These are phyloP conservation scores for Pseudonitzschia pungens DNA, from an alignment of 108 stramenopile genomes.

Conservation along the genomic window DNA sequence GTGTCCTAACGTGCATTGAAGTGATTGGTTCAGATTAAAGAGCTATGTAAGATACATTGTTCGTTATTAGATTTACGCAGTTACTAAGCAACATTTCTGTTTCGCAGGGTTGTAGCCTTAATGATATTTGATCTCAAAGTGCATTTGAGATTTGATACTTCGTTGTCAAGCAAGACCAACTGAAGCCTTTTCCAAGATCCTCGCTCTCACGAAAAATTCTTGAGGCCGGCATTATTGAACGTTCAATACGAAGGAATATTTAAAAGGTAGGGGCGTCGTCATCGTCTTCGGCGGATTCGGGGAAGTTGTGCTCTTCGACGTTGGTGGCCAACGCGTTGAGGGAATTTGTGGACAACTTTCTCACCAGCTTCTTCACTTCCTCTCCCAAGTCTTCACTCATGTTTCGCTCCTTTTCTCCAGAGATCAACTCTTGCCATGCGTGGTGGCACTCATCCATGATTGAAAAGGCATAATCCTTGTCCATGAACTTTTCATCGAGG, in stretches of 20 bases:
- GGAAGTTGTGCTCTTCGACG: conserved; percentile 65
- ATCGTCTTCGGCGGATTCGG: conserved; percentile 36
- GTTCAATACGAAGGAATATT: neutral
- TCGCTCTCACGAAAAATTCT: no score
- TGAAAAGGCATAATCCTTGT: conserved; percentile 85
- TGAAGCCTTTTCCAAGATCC: no score
- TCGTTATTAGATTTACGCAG: no score
- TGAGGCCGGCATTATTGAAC: neutral
- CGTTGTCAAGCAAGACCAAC: no score
- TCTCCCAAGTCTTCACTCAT: conserved; percentile 38
- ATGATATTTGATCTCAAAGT: no score
- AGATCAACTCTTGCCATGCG: conserved; percentile 85
- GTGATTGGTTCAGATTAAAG: no score
- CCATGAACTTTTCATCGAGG: conserved; percentile 92
- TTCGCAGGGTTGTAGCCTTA: no score
- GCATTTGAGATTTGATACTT: no score
- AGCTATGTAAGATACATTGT: no score
- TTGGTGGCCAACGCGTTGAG: conserved; percentile 64
- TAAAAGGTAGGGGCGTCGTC: conserved; percentile 43
- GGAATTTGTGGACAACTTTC: conserved; percentile 81
- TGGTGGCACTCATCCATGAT: conserved; percentile 88
- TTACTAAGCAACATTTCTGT: no score
- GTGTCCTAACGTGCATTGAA: no score
- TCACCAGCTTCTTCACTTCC: conserved; percentile 70
- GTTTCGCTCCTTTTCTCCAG: conserved; percentile 79